Percentiles rank a stretch among this genome's conserved stretches.
Evolutionary conservation across 371 early-diverging fungal genomes (phyloP).

Genomic region (Circinella umbellata): DNA sequence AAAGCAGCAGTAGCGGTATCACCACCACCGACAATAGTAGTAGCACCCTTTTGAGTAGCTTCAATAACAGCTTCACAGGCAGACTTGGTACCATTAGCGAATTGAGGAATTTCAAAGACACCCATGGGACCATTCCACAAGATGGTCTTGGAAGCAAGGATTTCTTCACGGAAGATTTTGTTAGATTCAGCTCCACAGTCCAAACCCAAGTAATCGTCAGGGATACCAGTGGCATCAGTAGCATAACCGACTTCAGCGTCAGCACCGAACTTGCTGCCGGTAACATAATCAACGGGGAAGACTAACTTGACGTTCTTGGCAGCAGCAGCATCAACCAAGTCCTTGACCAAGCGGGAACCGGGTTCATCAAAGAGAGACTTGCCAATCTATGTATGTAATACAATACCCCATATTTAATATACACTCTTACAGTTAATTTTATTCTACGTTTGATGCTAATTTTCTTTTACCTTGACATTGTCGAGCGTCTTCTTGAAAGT

Average conservation of each 20-base stretch:
- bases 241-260: constrained; percentile 84
- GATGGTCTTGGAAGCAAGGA: constrained; percentile 86
- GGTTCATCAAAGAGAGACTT: constrained; percentile 91
- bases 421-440: too few relatives aligned
- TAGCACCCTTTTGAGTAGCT: constrained; percentile 81
- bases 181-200: constrained; percentile 93
- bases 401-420: not conserved
- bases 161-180: constrained; percentile 73
- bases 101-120: constrained; percentile 97
- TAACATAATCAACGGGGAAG: constrained; percentile 92
- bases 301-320: constrained; percentile 86
- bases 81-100: constrained; percentile 88
- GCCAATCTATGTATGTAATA: constrained; percentile 72
- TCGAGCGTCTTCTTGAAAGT: constrained; percentile 95
- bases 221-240: constrained; percentile 89
- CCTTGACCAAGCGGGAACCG: constrained; percentile 86
- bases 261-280: constrained; percentile 85
- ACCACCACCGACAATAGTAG: constrained; percentile 86
- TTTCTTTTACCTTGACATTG: constrained; percentile 67
- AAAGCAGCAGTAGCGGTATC: constrained; percentile 98
- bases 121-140: constrained; percentile 99
- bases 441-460: too few relatives aligned
- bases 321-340: constrained; percentile 86
- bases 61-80: constrained; percentile 86
- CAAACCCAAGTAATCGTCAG: constrained; percentile 90